A percentile compares a stretch with the other conserved stretches of the same genome.
phyloP scores from a whole-genome alignment of 2,329 filamentous ascomycete genomes.

The Penicillium sp. region DNA sequence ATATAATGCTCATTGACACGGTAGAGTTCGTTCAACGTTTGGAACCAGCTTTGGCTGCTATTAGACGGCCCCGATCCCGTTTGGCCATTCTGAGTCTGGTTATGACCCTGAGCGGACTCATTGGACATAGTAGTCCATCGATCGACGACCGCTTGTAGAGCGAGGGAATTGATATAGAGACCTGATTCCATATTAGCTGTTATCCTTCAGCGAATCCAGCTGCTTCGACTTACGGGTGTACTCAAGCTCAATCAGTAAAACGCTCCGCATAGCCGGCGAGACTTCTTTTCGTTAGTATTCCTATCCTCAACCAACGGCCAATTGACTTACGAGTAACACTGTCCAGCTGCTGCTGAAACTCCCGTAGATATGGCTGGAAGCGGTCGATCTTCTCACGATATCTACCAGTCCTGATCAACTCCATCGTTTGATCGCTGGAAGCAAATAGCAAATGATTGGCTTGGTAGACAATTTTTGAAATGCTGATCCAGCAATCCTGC shows the following conservation, averaged over 20 bases:
- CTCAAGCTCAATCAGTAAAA: constrained; percentile 91
- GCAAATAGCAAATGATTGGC: constrained; percentile 87
- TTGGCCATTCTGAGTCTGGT: constrained; percentile 28
- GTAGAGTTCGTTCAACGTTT: constrained; percentile 47
- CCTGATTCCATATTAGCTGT: constrained; percentile 28
- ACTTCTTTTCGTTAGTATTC: constrained; percentile 42
- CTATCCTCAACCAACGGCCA: neutral
- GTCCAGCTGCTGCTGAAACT: constrained; percentile 82
- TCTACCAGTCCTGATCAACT: constrained; percentile 79
- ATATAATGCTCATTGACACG: constrained; percentile 62
- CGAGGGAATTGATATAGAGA: constrained; percentile 88
- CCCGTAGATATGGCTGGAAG: constrained; percentile 72
- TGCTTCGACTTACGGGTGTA: constrained; percentile 67
- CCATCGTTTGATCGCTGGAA: constrained; percentile 81
- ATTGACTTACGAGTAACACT: constrained; percentile 57
- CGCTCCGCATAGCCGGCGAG: constrained; percentile 62
- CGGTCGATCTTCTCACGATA: constrained; percentile 79
- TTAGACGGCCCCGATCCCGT: constrained; percentile 29
- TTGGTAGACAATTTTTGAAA: constrained; percentile 87
- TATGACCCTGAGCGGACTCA: constrained; percentile 35
- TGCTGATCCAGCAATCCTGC: constrained; percentile 86
- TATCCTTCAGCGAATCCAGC: neutral
- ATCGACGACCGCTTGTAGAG: constrained; percentile 91
- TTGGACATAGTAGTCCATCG: constrained; percentile 72
- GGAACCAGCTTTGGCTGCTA: constrained; percentile 35